A percentile compares a stretch with the other conserved stretches of the same genome.
Conservation (phyloP, 768 basidiomycete species). For the Aureoboletus auriporus region DNA sequence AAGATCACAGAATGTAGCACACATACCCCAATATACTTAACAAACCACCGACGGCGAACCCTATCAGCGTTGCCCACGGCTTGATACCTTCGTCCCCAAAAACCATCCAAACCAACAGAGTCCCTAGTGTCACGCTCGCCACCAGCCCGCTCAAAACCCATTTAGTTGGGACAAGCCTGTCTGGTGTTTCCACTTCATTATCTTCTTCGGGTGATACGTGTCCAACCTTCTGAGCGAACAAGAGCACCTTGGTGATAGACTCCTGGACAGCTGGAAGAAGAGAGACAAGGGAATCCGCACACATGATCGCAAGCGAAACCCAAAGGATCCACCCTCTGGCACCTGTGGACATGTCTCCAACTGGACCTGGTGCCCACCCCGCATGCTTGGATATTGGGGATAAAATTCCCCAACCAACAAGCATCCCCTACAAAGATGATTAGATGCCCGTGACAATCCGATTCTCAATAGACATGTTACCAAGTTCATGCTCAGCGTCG, state of each 20-base stretch:
- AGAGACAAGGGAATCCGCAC: slow-evolving; percentile 84
- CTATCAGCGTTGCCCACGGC: slow-evolving; percentile 90
- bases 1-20: neutral
- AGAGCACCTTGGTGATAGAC: slow-evolving; percentile 37
- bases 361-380: slow-evolving; percentile 94
- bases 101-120: slow-evolving; percentile 78
- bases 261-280: slow-evolving; percentile 71
- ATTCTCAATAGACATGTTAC: slow-evolving; percentile 37
- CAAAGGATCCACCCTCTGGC: slow-evolving; percentile 98
- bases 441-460: neutral
- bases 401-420: slow-evolving; percentile 94
- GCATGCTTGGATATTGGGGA: slow-evolving; percentile 77
- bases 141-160: slow-evolving; percentile 76
- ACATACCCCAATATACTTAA: slow-evolving; percentile 84
- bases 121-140: slow-evolving; percentile 62
- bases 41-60: slow-evolving; percentile 77
- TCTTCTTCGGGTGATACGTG: slow-evolving; percentile 30
- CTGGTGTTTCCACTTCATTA: slow-evolving; percentile 70
- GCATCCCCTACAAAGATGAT: slow-evolving; percentile 65
- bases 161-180: slow-evolving; percentile 71
- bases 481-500: slow-evolving; percentile 89
- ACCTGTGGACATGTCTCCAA: slow-evolving; percentile 81
- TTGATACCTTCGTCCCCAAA: slow-evolving; percentile 91
- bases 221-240: slow-evolving; percentile 23
- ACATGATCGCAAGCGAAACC: slow-evolving; percentile 94